Evolutionary conservation across 139 green algal species (phyloP), one percentile per base, ranked within the genome.

Genomic region (Bryopsis sp.): DNA sequence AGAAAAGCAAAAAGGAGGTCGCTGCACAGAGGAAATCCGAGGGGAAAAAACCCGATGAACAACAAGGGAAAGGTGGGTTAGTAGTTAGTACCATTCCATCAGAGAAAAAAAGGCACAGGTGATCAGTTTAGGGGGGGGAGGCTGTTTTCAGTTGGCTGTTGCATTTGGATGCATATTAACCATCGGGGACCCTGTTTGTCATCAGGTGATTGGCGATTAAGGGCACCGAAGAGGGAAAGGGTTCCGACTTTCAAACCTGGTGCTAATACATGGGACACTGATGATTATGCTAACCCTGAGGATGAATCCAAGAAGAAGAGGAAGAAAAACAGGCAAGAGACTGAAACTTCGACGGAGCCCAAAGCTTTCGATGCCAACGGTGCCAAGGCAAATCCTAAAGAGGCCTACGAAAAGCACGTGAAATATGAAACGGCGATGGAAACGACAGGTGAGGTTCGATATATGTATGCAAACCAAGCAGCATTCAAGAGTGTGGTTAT

Each of bases 211-310:
- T 88, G 82, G 82, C 75, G 83, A 26, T 61, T 89, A 48, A 72
- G 74, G 15, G 78, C 76, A 0, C 82, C 84, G 19, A 78, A 76
- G 1, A 71, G 39, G 24, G 61, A 74, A 7, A 39, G 35, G 6
- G 36, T 70, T 37, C 67, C 79, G 1, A 29, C 43, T 1, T 95
- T 97, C 85, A 90, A 89, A 74, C 89, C 90, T 0, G 90, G 90
- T 0, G 75, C 90, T 2, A 62, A 77, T 0, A 97, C 90, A 4
- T 97, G 90, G 90, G 86, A 95, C 80, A 94, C 89, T 0, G 83
- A 92, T 46, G 85, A 90, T 72, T 71, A 78, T 58, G 66, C 37
- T 2, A 43, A 47, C 15, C 34, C 36, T n/a, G 58, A 71, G 43
- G 58, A 65, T 22, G 26, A 39, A 8, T 3, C 26, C 26, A 6